phyloP scores from a whole-genome alignment of 106 monocot species.

The Cymbidium sinense region DNA sequence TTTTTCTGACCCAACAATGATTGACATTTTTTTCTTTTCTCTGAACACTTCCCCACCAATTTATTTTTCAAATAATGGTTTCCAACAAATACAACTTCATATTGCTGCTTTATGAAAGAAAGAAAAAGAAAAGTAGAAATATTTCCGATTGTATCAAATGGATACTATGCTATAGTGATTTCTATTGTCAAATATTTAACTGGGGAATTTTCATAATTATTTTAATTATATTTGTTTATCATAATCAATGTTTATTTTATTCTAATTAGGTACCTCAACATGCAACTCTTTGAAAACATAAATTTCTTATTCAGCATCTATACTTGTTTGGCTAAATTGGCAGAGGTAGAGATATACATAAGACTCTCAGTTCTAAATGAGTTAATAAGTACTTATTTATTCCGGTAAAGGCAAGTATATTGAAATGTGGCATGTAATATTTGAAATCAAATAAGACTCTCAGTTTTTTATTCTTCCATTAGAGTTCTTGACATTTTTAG shows the following conservation, averaged over 20 bases:
- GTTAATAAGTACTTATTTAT: too few relatives aligned
- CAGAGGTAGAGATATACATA: background rate
- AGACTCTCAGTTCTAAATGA: background rate
- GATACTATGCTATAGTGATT: background rate
- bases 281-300: background rate
- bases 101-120: background rate
- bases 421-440: too few relatives aligned
- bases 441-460: background rate
- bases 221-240: too few relatives aligned
- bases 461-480: background rate
- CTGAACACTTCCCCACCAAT: background rate
- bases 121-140: background rate
- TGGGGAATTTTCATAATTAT: too few relatives aligned
- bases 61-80: background rate
- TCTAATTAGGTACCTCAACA: background rate
- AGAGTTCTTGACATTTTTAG: background rate
- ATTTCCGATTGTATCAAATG: background rate
- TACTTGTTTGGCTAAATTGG: background rate
- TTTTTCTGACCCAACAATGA: background rate
- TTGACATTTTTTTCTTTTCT: background rate
- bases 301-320: background rate
- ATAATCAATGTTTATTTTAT: too few relatives aligned
- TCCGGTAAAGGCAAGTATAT: too few relatives aligned
- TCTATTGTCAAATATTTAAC: background rate
- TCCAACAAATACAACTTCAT: background rate